Conservation (phyloP, 345 rosid genomes). For the Lagerstroemia speciosa region DNA sequence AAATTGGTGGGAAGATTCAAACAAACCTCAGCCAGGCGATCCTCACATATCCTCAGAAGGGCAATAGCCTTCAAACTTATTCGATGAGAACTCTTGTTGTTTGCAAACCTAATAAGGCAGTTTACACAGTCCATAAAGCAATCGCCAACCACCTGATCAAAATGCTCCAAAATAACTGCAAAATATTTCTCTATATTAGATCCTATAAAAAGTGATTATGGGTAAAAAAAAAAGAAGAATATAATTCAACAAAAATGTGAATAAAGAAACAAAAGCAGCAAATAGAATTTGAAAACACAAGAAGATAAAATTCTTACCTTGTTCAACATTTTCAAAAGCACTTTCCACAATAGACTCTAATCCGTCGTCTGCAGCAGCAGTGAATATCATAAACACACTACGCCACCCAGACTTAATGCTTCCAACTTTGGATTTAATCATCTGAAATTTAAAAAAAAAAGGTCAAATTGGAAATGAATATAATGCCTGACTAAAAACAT, state of each 20-base stretch:
- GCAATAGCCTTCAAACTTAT: constrained; percentile 99
- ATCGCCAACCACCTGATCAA: constrained; percentile 96
- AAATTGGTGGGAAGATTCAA: constrained; percentile 1
- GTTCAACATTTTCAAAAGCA: constrained; percentile 91
- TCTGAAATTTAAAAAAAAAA: constrained; percentile 37
- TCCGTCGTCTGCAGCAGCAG: constrained; percentile 88
- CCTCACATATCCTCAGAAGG: constrained; percentile 96
- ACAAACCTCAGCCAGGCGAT: constrained; percentile 95
- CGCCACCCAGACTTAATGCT: constrained; percentile 93
- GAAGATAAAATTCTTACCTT: constrained; percentile 32
- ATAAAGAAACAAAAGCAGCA: background rate
- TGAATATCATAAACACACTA: constrained; percentile 88
- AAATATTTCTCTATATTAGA: constrained; percentile 4
- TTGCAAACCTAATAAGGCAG: constrained; percentile 95
- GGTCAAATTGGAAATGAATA: constrained; percentile 3
- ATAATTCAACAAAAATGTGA: background rate
- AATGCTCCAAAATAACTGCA: constrained; percentile 98
- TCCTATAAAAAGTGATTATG: background rate
- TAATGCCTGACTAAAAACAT: background rate
- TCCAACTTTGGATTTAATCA: constrained; percentile 92
- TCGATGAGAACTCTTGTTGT: constrained; percentile 79
- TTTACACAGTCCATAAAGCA: constrained; percentile 99
- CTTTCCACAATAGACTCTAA: constrained; percentile 78
- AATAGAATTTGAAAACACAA: background rate
- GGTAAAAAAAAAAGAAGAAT: background rate